These are phyloP conservation scores for Cytospora piceicola DNA, from an alignment of 2,329 filamentous ascomycete genomes.

Conservation along the genomic window DNA sequence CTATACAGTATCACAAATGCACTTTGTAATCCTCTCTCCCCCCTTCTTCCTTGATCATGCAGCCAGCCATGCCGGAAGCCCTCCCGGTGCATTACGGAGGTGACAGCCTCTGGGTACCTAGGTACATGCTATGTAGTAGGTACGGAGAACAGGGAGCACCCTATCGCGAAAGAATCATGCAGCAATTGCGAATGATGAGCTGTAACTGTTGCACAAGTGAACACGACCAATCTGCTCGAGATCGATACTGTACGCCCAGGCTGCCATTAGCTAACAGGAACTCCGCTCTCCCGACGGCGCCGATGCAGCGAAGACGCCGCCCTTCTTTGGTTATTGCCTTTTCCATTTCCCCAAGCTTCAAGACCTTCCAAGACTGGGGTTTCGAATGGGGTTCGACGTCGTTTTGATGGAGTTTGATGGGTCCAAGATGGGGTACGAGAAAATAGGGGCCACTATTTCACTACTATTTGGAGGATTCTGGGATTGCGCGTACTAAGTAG, in stretches of 20 bases:
- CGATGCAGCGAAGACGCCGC: too few species aligned
- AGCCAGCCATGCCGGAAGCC: conserved; percentile 7
- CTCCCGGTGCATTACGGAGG: conserved; percentile 20
- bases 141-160: too few species aligned
- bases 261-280: conserved; percentile 25
- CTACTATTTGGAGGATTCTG: background rate
- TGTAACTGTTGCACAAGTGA: conserved; percentile 22
- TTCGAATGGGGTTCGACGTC: background rate
- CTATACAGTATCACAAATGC: conserved; percentile 19
- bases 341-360: conserved; percentile 18
- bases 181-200: conserved; percentile 25
- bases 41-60: conserved; percentile 9
- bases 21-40: conserved; percentile 7
- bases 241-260: background rate
- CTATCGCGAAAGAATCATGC: conserved; percentile 21
- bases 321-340: background rate
- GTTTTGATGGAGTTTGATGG: background rate
- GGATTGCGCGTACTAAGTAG: too few species aligned
- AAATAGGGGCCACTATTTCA: background rate
- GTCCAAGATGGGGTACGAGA: background rate
- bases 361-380: conserved; percentile 14
- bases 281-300: conserved; percentile 7
- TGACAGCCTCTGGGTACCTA: background rate
- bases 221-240: conserved; percentile 18
- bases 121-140: too few species aligned